A percentile compares a stretch with the other conserved stretches of the same genome.
Conservation (phyloP, 441 rosid genomes). For the Euphorbia schlechtendalii region DNA sequence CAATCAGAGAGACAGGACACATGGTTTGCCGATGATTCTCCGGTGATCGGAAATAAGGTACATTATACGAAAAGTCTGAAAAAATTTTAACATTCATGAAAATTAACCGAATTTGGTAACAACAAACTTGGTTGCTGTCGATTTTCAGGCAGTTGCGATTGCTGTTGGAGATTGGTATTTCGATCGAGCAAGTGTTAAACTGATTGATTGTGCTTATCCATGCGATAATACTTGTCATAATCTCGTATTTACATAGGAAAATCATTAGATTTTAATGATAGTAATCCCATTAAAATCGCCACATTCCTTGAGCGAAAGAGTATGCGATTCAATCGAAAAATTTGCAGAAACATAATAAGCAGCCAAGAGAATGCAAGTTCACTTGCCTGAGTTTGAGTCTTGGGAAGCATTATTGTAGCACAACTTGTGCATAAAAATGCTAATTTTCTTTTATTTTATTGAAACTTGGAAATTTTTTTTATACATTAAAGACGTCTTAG, state of each 20-base stretch:
- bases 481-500: too few relatives aligned
- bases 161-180: constrained; percentile 99
- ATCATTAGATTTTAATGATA: not conserved
- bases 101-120: not conserved
- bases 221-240: constrained; percentile 91
- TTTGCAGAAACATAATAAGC: constrained; percentile 23
- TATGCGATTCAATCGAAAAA: constrained; percentile 17
- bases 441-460: too few relatives aligned
- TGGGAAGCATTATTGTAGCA: constrained; percentile 6
- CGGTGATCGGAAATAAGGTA: constrained; percentile 72
- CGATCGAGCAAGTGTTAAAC: constrained; percentile 53
- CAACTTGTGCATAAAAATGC: constrained; percentile 14
- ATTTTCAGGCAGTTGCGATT: constrained; percentile 72
- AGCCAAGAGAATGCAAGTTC: constrained; percentile 25
- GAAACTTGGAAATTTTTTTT: constrained; percentile 2
- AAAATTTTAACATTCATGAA: not conserved
- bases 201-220: constrained; percentile 79
- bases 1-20: constrained; percentile 97
- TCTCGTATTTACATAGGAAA: constrained; percentile 52
- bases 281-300: not conserved
- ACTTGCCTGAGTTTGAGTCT: constrained; percentile 11
- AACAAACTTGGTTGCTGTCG: not conserved
- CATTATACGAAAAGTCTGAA: not conserved
- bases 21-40: constrained; percentile 90
- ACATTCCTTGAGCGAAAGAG: constrained; percentile 10